phyloP scores from a whole-genome alignment of 306 rosid species.

The Trifolium dubium region DNA sequence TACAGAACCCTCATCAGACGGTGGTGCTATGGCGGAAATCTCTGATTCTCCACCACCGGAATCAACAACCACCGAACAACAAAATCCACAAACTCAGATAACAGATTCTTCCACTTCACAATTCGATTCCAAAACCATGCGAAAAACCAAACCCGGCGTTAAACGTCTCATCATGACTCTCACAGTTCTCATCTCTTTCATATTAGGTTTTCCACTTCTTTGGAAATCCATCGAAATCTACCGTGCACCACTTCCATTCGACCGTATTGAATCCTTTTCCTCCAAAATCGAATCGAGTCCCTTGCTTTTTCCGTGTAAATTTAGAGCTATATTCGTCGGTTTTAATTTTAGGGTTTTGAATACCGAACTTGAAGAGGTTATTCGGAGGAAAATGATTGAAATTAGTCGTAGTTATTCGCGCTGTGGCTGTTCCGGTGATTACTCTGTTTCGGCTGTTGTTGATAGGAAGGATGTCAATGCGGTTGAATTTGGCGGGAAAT shows the following conservation, averaged over 20 bases:
- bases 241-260: conserved; percentile 86
- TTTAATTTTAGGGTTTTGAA: conserved; percentile 52
- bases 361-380: conserved; percentile 47
- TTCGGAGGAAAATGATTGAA: conserved; percentile 50
- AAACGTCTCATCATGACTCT: conserved; percentile 73
- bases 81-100: conserved; percentile 16
- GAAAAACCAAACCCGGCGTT: conserved; percentile 77
- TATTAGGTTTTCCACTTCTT: conserved; percentile 73
- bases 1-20: background rate
- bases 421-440: conserved; percentile 57
- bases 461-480: background rate
- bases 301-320: conserved; percentile 70
- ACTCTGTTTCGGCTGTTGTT: conserved; percentile 45
- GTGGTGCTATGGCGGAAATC: conserved; percentile 65
- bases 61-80: conserved; percentile 30
- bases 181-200: conserved; percentile 77
- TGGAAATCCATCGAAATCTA: conserved; percentile 93
- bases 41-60: conserved; percentile 49
- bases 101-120: conserved; percentile 39
- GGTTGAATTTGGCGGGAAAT: conserved; percentile 50
- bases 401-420: conserved; percentile 46
- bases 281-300: conserved; percentile 65
- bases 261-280: conserved; percentile 69
- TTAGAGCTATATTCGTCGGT: conserved; percentile 70
- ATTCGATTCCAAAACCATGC: conserved; percentile 64